These are phyloP conservation scores for Schizophyllum commune DNA, from an alignment of 1,284 basidiomycete genomes.

Conservation along the genomic window DNA sequence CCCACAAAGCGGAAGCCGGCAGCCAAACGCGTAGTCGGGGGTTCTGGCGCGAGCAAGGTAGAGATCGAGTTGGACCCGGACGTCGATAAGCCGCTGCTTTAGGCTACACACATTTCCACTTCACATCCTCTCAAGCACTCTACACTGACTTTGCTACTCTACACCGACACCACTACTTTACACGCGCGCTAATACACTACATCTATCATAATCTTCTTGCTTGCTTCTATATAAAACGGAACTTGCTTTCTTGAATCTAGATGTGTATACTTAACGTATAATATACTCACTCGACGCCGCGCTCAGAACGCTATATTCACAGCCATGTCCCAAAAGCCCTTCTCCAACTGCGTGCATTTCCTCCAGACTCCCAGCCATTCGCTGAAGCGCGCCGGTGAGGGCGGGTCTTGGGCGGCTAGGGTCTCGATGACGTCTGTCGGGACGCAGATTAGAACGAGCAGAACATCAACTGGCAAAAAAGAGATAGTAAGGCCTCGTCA, in stretches of 20 bases:
- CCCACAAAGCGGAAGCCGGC: background rate
- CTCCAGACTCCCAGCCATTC: slow-evolving; percentile 76
- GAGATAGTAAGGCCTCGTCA: background rate
- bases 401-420: slow-evolving; percentile 54
- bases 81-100: background rate
- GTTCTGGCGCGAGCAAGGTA: background rate
- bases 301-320: slow-evolving; percentile 26
- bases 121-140: too few species aligned
- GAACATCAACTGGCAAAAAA: background rate
- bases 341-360: slow-evolving; percentile 74
- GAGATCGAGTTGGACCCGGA: background rate
- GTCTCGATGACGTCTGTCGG: slow-evolving; percentile 48
- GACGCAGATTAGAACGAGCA: background rate
- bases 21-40: background rate
- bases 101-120: background rate
- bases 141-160: background rate
- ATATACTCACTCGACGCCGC: background rate
- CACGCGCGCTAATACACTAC: background rate
- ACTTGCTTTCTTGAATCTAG: background rate
- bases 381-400: slow-evolving; percentile 50
- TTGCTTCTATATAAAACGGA: too few species aligned
- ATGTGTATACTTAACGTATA: background rate
- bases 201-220: too few species aligned
- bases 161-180: background rate
- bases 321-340: slow-evolving; percentile 87